Percentiles rank a stretch among this genome's conserved stretches.
phyloP scores from a whole-genome alignment of 2,329 filamentous ascomycete species.

The Cercospora berteroae region DNA sequence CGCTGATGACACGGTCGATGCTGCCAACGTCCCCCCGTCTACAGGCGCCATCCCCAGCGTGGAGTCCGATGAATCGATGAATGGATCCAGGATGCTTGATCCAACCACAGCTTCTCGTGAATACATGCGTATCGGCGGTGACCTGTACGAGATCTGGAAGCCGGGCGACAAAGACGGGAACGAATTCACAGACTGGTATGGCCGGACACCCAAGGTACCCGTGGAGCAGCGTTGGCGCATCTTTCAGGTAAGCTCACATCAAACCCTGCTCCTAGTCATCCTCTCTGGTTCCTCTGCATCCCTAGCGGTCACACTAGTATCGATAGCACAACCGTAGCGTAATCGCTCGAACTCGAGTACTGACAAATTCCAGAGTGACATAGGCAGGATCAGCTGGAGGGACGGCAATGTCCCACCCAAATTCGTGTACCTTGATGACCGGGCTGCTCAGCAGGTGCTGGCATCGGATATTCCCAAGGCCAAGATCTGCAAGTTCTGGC shows the following conservation, averaged over 20 bases:
- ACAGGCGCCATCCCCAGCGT: conserved; percentile 23
- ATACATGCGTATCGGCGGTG: conserved; percentile 26
- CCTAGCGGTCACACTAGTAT: background rate
- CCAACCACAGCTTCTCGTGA: conserved; percentile 23
- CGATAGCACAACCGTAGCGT: background rate
- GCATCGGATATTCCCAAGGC: conserved; percentile 31
- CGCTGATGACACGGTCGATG: background rate
- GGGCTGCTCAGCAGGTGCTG: conserved; percentile 38
- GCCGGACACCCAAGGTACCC: conserved; percentile 24
- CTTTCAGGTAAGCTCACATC: conserved; percentile 32
- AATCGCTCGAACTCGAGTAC: background rate
- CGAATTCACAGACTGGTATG: conserved; percentile 31
- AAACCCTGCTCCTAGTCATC: background rate
- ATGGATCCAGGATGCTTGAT: conserved; percentile 19
- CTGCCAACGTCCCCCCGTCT: background rate
- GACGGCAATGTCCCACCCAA: conserved; percentile 37
- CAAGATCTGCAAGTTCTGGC: conserved; percentile 38
- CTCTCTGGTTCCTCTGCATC: background rate
- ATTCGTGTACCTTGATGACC: conserved; percentile 44
- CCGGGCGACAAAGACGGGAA: conserved; percentile 42
- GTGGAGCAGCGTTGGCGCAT: conserved; percentile 41
- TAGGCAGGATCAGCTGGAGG: conserved; percentile 30
- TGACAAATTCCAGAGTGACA: conserved; percentile 25
- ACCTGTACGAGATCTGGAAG: conserved; percentile 40
- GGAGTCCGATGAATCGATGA: conserved; percentile 2